Conservation (phyloP, 306 rosid genomes). For the Mucuna pruriens region DNA sequence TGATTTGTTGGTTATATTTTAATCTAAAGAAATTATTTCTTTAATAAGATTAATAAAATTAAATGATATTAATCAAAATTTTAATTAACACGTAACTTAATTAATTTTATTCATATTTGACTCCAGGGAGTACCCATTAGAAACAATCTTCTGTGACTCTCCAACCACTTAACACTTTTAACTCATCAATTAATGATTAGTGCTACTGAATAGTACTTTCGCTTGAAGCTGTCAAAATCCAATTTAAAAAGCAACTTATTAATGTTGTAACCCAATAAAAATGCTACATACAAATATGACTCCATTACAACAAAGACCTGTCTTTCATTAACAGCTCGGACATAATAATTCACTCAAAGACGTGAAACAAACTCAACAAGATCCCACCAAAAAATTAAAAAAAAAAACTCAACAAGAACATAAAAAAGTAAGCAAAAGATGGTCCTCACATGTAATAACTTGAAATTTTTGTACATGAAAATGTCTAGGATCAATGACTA, state of each 20-base stretch:
- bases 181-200: neutral
- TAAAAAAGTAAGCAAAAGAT: neutral
- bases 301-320: neutral
- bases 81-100: no score
- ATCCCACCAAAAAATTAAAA: no score
- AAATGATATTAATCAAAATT: no score
- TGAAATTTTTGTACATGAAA: neutral
- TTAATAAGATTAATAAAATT: no score
- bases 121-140: no score
- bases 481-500: neutral
- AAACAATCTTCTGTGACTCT: no score
- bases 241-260: constrained; percentile 18
- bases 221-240: neutral
- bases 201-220: constrained; percentile 1
- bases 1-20: no score
- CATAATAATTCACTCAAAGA: constrained; percentile 4
- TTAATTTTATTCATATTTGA: no score
- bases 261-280: constrained; percentile 1
- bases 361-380: constrained; percentile 1
- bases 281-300: neutral
- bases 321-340: neutral
- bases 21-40: no score
- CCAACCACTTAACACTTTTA: no score
- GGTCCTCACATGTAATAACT: neutral
- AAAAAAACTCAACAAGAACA: neutral